Evolutionary conservation across 768 basidiomycete genomes (phyloP), one percentile per base, ranked within the genome.

Genomic region (Trametes cingulata): DNA sequence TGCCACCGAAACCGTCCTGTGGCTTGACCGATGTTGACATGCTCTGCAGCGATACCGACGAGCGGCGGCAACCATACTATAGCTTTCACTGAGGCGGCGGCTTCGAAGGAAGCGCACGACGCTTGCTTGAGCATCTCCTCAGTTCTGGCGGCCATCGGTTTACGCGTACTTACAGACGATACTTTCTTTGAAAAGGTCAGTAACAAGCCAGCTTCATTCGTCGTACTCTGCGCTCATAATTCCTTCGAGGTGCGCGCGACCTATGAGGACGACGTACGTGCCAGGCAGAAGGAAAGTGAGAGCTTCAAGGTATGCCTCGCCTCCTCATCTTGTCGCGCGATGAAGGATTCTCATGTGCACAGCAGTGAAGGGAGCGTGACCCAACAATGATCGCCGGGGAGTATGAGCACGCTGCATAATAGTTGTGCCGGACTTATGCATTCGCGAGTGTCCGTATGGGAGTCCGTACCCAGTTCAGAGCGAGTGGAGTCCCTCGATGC

Each of bases 41-140:
- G 22, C 29, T 22, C n/a, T 14, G 1, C 53, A 91, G 91, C 88
- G 12, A 93, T 93, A 41, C 92, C 91, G 3, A 91, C 88, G 0
- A 78, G 85, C 63, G 91, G 90, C 12, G 90, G 90, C 8, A 93
- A 93, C 67, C 92, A 93, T 65, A 93, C 92, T 0, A 74, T 73
- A 2, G 85, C 75, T 13, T 93, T 93, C 69, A 74, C 82, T n/a
- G 73, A 81, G 19, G 75, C 89, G 0, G 90, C 90, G 0, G 78
- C 82, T 0, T 86, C 84, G 0, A 69, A 76, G 3, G 75, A 74
- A 27, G 83, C 90, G 0, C 92, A 93, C 62, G 75, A 83, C 25
- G 87, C 85, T 6, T 85, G 84, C 61, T 72, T 92, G 49, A 79
- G 83, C 56, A 79, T 91, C 3, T 82, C 86, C 20, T 90, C 88